Evolutionary conservation across 75 land plant genomes (phyloP), one percentile per base, ranked within the genome.

Genomic region (Sequoiadendron giganteum): DNA sequence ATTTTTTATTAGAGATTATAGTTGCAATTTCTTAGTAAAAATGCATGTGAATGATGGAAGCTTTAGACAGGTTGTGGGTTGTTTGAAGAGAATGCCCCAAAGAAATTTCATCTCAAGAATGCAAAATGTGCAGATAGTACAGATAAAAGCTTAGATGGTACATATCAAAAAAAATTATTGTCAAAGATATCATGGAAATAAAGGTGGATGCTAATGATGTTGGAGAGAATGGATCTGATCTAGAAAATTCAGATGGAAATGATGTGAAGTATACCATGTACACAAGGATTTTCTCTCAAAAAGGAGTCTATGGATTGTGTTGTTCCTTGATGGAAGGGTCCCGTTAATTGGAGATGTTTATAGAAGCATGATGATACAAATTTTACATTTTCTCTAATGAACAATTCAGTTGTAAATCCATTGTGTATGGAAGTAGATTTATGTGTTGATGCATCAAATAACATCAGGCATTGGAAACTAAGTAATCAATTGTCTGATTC

Each of bases 351-450:
- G 39, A 84, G 6, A 82, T 93, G 39, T 89, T 90, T 40, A 78
- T n/a, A 3, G 90, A 88, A n/a, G 91, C 90, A 49, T 95, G 95
- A 19, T 78, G 70, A 6, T 95, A 94, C 86, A 85, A 18, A 36
- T n/a, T 94, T 95, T 87, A 88, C 84, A 85, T 93, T 95, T 76
- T 86, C 88, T n/a, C 32, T 93, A n/a, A n/a, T n/a, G n/a, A n/a
- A n/a, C n/a, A n/a, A n/a, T n/a, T n/a, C n/a, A n/a, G n/a, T n/a
- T n/a, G n/a, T n/a, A n/a, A n/a, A n/a, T n/a, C n/a, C n/a, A n/a
- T n/a, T n/a, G n/a, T n/a, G n/a, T n/a, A n/a, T n/a, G n/a, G n/a
- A n/a, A n/a, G n/a, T n/a, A n/a, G n/a, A n/a, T n/a, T n/a, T n/a
- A n/a, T n/a, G n/a, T n/a, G n/a, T n/a, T n/a, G n/a, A n/a, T n/a